Conservation (phyloP, 805 yeast species). For the Metschnikowia lochheadii region DNA sequence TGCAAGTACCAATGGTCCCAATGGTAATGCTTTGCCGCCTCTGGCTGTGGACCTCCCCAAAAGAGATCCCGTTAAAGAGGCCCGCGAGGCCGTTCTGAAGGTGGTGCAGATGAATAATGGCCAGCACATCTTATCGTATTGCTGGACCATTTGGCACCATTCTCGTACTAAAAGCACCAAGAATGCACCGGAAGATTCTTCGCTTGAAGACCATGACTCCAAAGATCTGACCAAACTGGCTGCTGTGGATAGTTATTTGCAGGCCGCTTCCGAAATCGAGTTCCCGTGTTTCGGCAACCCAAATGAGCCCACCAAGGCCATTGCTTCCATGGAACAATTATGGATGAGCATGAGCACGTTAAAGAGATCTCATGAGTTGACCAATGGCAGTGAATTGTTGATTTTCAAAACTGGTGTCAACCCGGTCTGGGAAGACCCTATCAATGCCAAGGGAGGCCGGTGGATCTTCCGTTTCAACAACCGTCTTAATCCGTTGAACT, state of each 20-base stretch:
- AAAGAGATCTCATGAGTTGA: slow-evolving; percentile 36
- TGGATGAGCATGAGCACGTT: slow-evolving; percentile 43
- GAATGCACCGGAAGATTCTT: slow-evolving; percentile 13
- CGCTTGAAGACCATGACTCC: slow-evolving; percentile 13
- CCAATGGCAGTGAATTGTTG: slow-evolving; percentile 49
- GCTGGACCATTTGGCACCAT: slow-evolving; percentile 52
- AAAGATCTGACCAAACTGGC: slow-evolving; percentile 17
- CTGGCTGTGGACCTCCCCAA: slow-evolving; percentile 27
- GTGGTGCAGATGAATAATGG: slow-evolving; percentile 9
- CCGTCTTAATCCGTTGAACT: slow-evolving; percentile 17
- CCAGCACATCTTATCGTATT: slow-evolving; percentile 42
- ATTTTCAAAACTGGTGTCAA: slow-evolving; percentile 56
- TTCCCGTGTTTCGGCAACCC: slow-evolving; percentile 29
- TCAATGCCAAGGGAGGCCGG: slow-evolving; percentile 57
- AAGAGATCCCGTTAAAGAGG: slow-evolving; percentile 33
- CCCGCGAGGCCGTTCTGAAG: slow-evolving; percentile 26
- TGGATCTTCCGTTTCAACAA: slow-evolving; percentile 54
- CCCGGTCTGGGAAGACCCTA: slow-evolving; percentile 68
- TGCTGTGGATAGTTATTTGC: slow-evolving; percentile 43
- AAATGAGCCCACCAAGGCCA: slow-evolving; percentile 21
- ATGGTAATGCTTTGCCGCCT: neutral
- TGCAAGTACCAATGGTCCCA: neutral
- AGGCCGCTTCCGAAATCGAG: slow-evolving; percentile 41
- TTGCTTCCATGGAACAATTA: slow-evolving; percentile 51
- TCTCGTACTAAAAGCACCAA: slow-evolving; percentile 27